Evolutionary conservation across 208 protist genomes (phyloP), one percentile per base, ranked within the genome.

Genomic region (Crithidia thermophila): DNA sequence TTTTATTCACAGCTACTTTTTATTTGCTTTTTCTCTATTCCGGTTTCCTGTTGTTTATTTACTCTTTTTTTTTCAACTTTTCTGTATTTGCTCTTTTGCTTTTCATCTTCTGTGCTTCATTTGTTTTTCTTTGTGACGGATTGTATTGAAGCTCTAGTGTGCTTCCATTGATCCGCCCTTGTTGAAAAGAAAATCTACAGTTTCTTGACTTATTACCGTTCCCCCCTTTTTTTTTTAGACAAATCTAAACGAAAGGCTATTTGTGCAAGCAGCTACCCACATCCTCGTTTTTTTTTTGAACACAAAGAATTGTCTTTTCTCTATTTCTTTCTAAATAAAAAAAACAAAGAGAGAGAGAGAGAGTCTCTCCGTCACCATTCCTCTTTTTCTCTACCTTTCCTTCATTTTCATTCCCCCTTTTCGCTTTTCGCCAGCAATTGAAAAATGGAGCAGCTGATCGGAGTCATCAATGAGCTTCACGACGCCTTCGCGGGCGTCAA

Each of bases 401-500:
- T 33, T 50, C 28, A 7, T 46, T 30, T 8, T 49, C 3, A 5
- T 57, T 18, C 31, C 39, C 16, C 8, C 4, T 10, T 18, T 18
- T 37, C 7, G 4, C 0, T 53, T 53, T 7, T 18, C 3, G 45
- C 18, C 13, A 53, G n/a, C n/a, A n/a, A n/a, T n/a, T n/a, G n/a
- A n/a, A n/a, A 30, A n/a, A 98, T 99, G 97, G 95, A 99, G 8
- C 68, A 94, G 64, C 82, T 99, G 16, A 99, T 99, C 46, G 82
- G 95, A 9, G 88, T 99, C 25, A 97, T 99, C 39, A 99, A 99
- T 78, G 94, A 98, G 60, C 83, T 99, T 23, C 98, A 99, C 56
- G 97, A 98, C 84, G 95, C 94, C 25, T 98, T 98, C 71, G 67
- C 86, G 1, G 81, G 71, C 62, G 77, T 98, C 49, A 95, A 94